Evolutionary conservation across 2,329 filamentous ascomycete genomes (phyloP).

Genomic region (Byssochlamys sp.): DNA sequence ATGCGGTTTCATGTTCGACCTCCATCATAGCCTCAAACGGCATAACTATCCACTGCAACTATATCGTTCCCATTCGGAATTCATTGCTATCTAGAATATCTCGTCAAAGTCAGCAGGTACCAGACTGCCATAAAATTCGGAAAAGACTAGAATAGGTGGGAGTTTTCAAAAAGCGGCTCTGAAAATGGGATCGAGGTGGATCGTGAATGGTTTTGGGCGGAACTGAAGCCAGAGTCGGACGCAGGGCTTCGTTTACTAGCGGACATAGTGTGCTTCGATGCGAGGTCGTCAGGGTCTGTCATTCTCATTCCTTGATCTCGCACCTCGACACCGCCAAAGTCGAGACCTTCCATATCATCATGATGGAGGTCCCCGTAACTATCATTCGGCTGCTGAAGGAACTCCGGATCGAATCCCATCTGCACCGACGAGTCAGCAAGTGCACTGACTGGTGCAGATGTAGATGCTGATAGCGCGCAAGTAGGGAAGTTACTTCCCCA

Average conservation of each 20-base stretch:
- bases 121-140: too few species aligned
- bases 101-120: too few species aligned
- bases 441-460: conserved; percentile 21
- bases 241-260: background rate
- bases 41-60: too few species aligned
- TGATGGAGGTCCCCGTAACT: conserved; percentile 25
- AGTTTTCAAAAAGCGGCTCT: background rate
- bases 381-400: conserved; percentile 27
- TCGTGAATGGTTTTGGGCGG: background rate
- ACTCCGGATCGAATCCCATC: conserved; percentile 31
- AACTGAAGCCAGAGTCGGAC: background rate
- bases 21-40: background rate
- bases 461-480: conserved; percentile 16
- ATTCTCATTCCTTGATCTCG: conserved; percentile 3
- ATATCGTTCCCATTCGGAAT: too few species aligned
- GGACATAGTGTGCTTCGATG: background rate
- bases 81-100: too few species aligned
- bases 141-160: background rate
- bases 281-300: background rate
- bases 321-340: conserved; percentile 10
- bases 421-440: conserved; percentile 25
- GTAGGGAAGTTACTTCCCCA: conserved; percentile 24
- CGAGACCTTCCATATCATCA: conserved; percentile 20
- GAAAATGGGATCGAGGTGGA: background rate
- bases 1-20: background rate